phyloP scores from a whole-genome alignment of 2,329 filamentous ascomycete genomes.

The Coleophoma cylindrospora region DNA sequence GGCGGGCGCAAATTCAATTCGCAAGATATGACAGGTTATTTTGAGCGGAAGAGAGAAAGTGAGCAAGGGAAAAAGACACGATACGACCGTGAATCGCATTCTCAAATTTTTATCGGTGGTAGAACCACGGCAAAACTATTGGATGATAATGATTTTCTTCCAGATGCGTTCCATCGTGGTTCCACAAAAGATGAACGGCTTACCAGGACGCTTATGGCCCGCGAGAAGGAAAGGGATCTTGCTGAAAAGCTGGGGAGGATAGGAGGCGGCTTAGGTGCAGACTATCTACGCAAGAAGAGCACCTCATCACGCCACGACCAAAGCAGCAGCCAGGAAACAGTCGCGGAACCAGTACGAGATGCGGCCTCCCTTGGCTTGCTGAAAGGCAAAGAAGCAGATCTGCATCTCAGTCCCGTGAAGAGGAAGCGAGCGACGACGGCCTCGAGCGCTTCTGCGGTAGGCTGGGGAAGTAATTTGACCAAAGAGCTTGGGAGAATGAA shows the following conservation, averaged over 20 bases:
- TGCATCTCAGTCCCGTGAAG: slow-evolving; percentile 56
- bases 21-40: slow-evolving; percentile 15
- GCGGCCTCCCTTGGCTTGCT: slow-evolving; percentile 40
- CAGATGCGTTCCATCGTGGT: slow-evolving; percentile 43
- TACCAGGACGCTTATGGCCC: slow-evolving; percentile 57
- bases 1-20: slow-evolving; percentile 19
- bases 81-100: slow-evolving; percentile 55
- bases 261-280: slow-evolving; percentile 61
- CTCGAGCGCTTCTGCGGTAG: slow-evolving; percentile 29
- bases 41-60: slow-evolving; percentile 15
- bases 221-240: slow-evolving; percentile 69
- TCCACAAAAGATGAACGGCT: slow-evolving; percentile 61
- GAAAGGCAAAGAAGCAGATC: slow-evolving; percentile 31
- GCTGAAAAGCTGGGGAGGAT: slow-evolving; percentile 61
- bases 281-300: slow-evolving; percentile 54
- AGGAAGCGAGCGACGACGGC: slow-evolving; percentile 44
- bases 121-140: slow-evolving; percentile 56
- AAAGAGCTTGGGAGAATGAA: slow-evolving; percentile 58
- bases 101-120: slow-evolving; percentile 46
- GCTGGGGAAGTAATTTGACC: slow-evolving; percentile 52
- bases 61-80: slow-evolving; percentile 29
- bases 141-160: slow-evolving; percentile 58
- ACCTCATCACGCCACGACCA: slow-evolving; percentile 7
- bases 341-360: slow-evolving; percentile 30
- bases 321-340: slow-evolving; percentile 3